Percentiles rank a stretch among this genome's conserved stretches.
phyloP scores from a whole-genome alignment of 1,284 basidiomycete species.

The Phaffia rhodozyma region DNA sequence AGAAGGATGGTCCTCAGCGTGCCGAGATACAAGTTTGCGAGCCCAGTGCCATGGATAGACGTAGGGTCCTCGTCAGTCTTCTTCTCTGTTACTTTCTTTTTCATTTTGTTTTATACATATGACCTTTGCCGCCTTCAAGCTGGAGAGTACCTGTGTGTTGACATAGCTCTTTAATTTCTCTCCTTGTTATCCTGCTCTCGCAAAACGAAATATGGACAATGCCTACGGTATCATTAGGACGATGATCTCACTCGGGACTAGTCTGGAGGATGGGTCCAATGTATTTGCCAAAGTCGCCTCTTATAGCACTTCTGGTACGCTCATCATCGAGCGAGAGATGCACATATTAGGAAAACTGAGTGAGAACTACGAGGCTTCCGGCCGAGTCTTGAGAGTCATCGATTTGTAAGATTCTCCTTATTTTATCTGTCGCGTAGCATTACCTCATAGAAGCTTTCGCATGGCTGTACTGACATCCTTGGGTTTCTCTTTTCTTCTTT shows the following conservation, averaged over 20 bases:
- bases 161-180: no score
- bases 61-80: neutral
- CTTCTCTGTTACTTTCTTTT: no score
- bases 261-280: constrained; percentile 52
- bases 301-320: constrained; percentile 53
- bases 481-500: no score
- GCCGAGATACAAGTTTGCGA: neutral
- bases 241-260: constrained; percentile 51
- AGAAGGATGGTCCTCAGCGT: neutral
- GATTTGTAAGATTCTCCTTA: constrained; percentile 4
- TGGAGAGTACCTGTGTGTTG: no score
- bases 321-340: constrained; percentile 56
- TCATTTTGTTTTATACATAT: no score
- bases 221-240: constrained; percentile 41
- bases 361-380: neutral
- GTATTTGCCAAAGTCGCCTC: constrained; percentile 58
- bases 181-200: no score
- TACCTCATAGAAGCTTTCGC: no score
- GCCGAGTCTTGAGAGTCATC: neutral
- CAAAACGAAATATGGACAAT: neutral
- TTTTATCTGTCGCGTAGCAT: no score
- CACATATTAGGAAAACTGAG: constrained; percentile 30
- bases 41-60: neutral
- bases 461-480: no score
- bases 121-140: no score